Conservation (phyloP, 176 grass and related monocot genomes). For the Eleusine coracana region DNA sequence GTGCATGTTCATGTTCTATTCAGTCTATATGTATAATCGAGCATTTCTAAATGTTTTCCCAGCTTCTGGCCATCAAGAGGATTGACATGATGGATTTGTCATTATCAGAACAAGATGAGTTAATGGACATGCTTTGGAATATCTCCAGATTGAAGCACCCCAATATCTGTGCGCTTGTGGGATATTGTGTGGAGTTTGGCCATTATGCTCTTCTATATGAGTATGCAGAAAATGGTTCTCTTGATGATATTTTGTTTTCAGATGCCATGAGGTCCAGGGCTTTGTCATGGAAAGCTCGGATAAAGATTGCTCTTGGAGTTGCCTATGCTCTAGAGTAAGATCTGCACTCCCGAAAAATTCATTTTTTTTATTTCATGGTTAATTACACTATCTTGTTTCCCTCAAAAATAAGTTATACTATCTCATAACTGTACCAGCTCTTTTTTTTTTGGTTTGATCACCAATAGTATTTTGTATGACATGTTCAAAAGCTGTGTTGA, state of each 20-base stretch:
- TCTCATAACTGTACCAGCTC: conserved; percentile 15
- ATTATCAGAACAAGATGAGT: conserved; percentile 83
- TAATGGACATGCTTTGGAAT: conserved; percentile 79
- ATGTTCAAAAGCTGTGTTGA: conserved; percentile 6
- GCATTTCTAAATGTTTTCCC: conserved; percentile 23
- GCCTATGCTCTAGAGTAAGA: conserved; percentile 88
- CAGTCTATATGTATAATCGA: conserved; percentile 22
- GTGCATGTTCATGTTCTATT: not conserved
- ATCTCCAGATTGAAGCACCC: conserved; percentile 80
- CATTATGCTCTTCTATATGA: conserved; percentile 75
- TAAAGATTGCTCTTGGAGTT: conserved; percentile 90
- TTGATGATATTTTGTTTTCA: conserved; percentile 81
- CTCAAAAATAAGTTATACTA: not conserved
- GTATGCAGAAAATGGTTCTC: conserved; percentile 80
- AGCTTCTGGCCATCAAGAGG: conserved; percentile 90
- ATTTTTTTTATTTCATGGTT: conserved; percentile 16
- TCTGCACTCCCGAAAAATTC: conserved; percentile 15
- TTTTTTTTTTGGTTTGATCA: conserved; percentile 26
- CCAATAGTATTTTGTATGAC: not conserved
- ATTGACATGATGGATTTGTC: conserved; percentile 78
- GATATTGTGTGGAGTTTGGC: conserved; percentile 85
- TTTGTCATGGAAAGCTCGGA: conserved; percentile 91
- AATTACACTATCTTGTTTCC: not conserved
- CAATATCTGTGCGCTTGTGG: conserved; percentile 72
- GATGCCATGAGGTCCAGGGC: conserved; percentile 52